Evolutionary conservation across 768 basidiomycete genomes (phyloP).

Genomic region (Termitomyces bulborhizus): DNA sequence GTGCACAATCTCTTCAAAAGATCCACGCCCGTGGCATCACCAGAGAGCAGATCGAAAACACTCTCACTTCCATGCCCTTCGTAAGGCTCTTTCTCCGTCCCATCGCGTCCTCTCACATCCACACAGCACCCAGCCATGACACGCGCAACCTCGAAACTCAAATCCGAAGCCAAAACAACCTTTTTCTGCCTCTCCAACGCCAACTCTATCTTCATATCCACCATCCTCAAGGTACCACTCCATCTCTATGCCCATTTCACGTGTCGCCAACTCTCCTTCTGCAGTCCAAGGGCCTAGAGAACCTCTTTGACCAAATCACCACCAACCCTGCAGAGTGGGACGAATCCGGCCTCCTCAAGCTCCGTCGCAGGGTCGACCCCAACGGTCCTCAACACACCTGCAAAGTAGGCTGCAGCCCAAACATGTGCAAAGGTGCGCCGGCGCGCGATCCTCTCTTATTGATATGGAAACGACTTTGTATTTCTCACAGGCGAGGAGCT

Average conservation of each 20-base stretch:
- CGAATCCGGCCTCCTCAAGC: constrained; percentile 58
- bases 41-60: constrained; percentile 66
- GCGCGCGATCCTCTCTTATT: neutral
- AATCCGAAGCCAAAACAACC: constrained; percentile 59
- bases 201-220: constrained; percentile 86
- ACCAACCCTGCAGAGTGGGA: constrained; percentile 92
- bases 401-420: constrained; percentile 82
- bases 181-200: constrained; percentile 94
- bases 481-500: constrained; percentile 75
- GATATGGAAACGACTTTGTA: neutral
- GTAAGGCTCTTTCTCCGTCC: constrained; percentile 37
- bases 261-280: neutral
- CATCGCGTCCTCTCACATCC: neutral
- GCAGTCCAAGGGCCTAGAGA: constrained; percentile 68
- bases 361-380: constrained; percentile 74
- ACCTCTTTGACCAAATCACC: constrained; percentile 76
- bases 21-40: constrained; percentile 66
- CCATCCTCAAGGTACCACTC: constrained; percentile 67
- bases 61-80: constrained; percentile 81
- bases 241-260: neutral
- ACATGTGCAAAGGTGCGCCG: constrained; percentile 89
- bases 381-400: constrained; percentile 77
- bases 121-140: constrained; percentile 93
- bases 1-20: constrained; percentile 66
- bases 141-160: constrained; percentile 76